Evolutionary conservation across 2,329 filamentous ascomycete genomes (phyloP).

Genomic region (Cyphellophora attinorum): DNA sequence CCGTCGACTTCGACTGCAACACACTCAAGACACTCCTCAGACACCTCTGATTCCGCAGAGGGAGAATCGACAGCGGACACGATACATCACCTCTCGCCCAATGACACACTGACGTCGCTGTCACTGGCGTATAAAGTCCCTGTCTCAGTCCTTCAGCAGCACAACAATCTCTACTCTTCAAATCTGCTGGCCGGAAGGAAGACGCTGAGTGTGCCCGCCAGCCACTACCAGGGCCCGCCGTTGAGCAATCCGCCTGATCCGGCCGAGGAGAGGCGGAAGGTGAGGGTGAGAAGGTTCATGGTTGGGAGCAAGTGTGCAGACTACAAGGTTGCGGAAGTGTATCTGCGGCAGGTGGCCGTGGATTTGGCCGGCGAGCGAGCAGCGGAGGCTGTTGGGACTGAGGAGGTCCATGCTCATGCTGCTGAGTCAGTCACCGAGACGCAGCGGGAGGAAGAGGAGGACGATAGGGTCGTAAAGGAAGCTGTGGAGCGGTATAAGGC

Average conservation of each 20-base stretch:
- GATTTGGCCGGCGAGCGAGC: slow-evolving; percentile 60
- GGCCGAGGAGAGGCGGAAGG: slow-evolving; percentile 65
- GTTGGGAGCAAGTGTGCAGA: slow-evolving; percentile 55
- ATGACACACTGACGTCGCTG: slow-evolving; percentile 59
- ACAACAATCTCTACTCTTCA: slow-evolving; percentile 63
- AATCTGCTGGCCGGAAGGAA: slow-evolving; percentile 60
- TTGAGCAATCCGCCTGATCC: slow-evolving; percentile 17
- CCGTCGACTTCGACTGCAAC: not conserved
- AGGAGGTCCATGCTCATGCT: too few species aligned
- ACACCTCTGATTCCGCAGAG: too few species aligned
- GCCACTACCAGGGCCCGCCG: slow-evolving; percentile 52
- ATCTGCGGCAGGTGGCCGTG: slow-evolving; percentile 57
- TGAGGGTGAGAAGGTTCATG: slow-evolving; percentile 67
- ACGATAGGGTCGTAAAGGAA: slow-evolving; percentile 53
- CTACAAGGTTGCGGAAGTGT: slow-evolving; percentile 63
- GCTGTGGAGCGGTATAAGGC: slow-evolving; percentile 57
- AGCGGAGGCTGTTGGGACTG: slow-evolving; percentile 54
- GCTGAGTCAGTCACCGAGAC: too few species aligned
- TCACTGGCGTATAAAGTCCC: slow-evolving; percentile 65
- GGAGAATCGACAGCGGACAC: slow-evolving; percentile 51
- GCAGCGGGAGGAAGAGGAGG: too few species aligned
- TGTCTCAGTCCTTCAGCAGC: slow-evolving; percentile 48
- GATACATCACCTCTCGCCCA: slow-evolving; percentile 64
- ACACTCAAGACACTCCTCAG: not conserved
- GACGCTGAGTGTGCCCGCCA: slow-evolving; percentile 61